Evolutionary conservation across 2,329 filamentous ascomycete genomes (phyloP).

Genomic region (Aureobasidium sp.): DNA sequence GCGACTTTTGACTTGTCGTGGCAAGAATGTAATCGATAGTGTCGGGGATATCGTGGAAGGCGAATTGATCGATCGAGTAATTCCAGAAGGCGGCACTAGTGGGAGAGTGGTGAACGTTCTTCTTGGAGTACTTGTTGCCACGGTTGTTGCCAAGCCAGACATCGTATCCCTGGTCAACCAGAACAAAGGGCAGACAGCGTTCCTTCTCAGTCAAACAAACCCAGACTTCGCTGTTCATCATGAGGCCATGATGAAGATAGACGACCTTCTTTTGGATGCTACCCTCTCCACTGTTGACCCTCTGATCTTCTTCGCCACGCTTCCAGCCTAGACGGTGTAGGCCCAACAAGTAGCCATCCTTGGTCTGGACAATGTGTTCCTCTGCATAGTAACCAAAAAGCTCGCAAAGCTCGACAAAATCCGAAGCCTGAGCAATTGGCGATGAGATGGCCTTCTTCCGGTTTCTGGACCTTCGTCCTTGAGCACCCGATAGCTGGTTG

Average conservation of each 20-base stretch:
- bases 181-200: constrained; percentile 76
- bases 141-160: constrained; percentile 98
- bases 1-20: constrained; percentile 70
- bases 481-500: constrained; percentile 66
- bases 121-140: constrained; percentile 99
- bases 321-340: constrained; percentile 80
- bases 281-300: constrained; percentile 64
- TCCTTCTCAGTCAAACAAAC: constrained; percentile 83
- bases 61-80: constrained; percentile 97
- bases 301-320: constrained; percentile 70
- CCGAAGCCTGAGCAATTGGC: constrained; percentile 74
- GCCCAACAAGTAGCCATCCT: constrained; percentile 86
- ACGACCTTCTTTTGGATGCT: constrained; percentile 75
- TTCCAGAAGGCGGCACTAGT: constrained; percentile 81
- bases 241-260: constrained; percentile 88
- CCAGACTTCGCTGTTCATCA: constrained; percentile 99
- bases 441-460: constrained; percentile 50
- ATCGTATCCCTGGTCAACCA: constrained; percentile 89
- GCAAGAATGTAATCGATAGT: constrained; percentile 86
- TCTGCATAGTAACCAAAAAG: constrained; percentile 89
- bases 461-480: constrained; percentile 59
- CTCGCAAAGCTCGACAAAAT: constrained; percentile 90
- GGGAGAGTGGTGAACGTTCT: constrained; percentile 70
- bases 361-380: constrained; percentile 91
- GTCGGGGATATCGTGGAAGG: constrained; percentile 94